phyloP scores from a whole-genome alignment of 2,329 filamentous ascomycete species.

The Uncinocarpus reesii region DNA sequence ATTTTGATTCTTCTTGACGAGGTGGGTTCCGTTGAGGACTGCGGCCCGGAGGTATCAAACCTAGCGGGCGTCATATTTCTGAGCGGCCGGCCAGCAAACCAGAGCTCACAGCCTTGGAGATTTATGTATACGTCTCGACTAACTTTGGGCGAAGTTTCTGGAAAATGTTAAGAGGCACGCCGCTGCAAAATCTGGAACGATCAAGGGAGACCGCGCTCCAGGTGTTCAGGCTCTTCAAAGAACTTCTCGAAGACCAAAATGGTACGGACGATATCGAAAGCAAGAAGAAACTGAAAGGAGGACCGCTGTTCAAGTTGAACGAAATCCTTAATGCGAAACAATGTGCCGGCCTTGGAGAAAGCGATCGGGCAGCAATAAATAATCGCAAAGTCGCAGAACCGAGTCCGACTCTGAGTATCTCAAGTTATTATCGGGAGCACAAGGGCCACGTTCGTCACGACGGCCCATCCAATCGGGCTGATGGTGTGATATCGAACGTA shows the following conservation, averaged over 20 bases:
- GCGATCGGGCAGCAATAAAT: constrained; percentile 9
- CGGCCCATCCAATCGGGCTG: not conserved
- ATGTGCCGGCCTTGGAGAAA: not conserved
- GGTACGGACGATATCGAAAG: not conserved
- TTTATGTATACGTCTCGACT: too few relatives aligned
- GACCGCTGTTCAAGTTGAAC: not conserved
- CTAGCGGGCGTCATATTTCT: constrained; percentile 2
- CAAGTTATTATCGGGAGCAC: constrained; percentile 9
- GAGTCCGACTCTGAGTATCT: constrained; percentile 3
- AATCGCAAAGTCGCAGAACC: constrained; percentile 11
- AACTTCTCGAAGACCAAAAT: not conserved
- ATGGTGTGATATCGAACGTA: constrained; percentile 1
- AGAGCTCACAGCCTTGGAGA: too few relatives aligned
- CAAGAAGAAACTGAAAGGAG: not conserved
- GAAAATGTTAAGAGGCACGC: too few relatives aligned
- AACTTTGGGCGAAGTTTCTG: too few relatives aligned
- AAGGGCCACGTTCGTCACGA: constrained; percentile 9
- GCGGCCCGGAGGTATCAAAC: constrained; percentile 3
- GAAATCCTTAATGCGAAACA: not conserved
- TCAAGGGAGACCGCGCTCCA: not conserved
- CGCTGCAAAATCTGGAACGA: too few relatives aligned
- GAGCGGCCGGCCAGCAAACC: too few relatives aligned
- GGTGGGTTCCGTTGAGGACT: constrained; percentile 8
- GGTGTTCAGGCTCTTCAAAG: not conserved
- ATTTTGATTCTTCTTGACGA: constrained; percentile 13